Conservation (phyloP, 352 stramenopile genomes). For the Globisporangium uncinulatum region DNA sequence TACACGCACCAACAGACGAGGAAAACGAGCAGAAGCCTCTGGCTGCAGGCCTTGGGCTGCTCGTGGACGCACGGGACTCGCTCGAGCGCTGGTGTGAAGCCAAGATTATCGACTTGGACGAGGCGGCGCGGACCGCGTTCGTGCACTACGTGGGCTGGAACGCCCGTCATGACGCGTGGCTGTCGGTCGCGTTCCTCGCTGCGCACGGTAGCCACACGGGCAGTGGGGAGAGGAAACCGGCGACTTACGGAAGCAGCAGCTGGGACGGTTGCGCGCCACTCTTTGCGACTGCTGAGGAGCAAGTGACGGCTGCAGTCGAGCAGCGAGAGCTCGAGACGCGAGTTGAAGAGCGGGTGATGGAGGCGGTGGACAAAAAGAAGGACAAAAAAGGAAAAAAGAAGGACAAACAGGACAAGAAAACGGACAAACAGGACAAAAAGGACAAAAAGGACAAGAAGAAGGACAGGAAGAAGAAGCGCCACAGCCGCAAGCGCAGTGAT, state of each 20-base stretch:
- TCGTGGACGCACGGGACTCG: slow-evolving; percentile 56
- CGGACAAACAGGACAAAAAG: not conserved
- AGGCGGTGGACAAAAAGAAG: not conserved
- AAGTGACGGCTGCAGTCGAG: too few species aligned
- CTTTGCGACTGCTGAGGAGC: slow-evolving; percentile 12
- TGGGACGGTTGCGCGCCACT: slow-evolving; percentile 52
- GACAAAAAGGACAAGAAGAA: not conserved
- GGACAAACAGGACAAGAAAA: not conserved
- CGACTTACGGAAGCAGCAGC: slow-evolving; percentile 17
- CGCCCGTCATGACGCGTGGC: slow-evolving; percentile 61
- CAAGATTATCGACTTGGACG: slow-evolving; percentile 46
- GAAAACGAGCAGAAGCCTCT: slow-evolving; percentile 6
- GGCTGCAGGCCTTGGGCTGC: slow-evolving; percentile 32
- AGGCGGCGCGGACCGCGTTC: slow-evolving; percentile 26
- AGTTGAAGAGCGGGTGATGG: not conserved
- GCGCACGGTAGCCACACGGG: slow-evolving; percentile 51
- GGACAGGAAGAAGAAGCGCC: slow-evolving; percentile 1
- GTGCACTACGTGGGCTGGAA: slow-evolving; percentile 82
- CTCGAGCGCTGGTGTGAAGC: slow-evolving; percentile 56
- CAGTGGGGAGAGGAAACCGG: slow-evolving; percentile 18
- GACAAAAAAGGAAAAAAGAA: not conserved
- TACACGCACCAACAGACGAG: slow-evolving; percentile 2
- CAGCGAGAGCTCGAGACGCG: too few species aligned
- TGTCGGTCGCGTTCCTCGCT: slow-evolving; percentile 31
- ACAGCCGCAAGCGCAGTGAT: not conserved